Conservation (phyloP, 2,329 filamentous ascomycete species). For the Colletotrichum agaves region DNA sequence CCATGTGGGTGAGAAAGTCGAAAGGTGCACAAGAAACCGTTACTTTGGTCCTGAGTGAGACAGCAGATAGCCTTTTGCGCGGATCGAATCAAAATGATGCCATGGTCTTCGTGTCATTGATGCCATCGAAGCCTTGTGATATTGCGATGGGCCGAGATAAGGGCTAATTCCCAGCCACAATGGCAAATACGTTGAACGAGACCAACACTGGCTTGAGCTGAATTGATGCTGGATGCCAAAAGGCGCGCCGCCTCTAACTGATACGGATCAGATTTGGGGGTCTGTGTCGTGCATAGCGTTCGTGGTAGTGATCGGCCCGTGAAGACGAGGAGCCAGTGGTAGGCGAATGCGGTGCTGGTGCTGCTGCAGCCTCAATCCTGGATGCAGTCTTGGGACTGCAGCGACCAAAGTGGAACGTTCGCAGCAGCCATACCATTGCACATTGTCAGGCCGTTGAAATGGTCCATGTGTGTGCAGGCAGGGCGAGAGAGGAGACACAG, state of each 20-base stretch:
- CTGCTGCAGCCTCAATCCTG: constrained; percentile 30
- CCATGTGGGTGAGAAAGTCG: constrained; percentile 5
- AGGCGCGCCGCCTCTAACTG: constrained; percentile 24
- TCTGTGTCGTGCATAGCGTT: constrained; percentile 34
- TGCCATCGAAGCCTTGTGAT: constrained; percentile 8
- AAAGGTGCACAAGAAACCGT: constrained; percentile 8
- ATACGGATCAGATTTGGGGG: constrained; percentile 26
- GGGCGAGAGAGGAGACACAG: constrained; percentile 19
- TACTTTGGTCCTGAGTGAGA: constrained; percentile 9
- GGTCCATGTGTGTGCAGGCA: constrained; percentile 29
- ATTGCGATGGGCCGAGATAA: constrained; percentile 25
- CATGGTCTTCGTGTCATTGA: constrained; percentile 16
- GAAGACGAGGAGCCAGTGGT: constrained; percentile 11
- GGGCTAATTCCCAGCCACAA: constrained; percentile 18
- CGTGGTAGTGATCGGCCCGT: constrained; percentile 26
- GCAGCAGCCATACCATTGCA: constrained; percentile 23
- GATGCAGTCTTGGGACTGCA: constrained; percentile 21
- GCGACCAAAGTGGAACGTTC: background rate
- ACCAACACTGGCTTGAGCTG: background rate
- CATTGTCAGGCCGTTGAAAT: constrained; percentile 20
- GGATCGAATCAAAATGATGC: constrained; percentile 13
- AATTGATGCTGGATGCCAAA: constrained; percentile 1
- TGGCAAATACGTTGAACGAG: constrained; percentile 5
- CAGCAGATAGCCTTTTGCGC: background rate
- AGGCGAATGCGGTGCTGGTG: constrained; percentile 30